phyloP scores from a whole-genome alignment of 306 rosid species.

The Potentilla sterilis region DNA sequence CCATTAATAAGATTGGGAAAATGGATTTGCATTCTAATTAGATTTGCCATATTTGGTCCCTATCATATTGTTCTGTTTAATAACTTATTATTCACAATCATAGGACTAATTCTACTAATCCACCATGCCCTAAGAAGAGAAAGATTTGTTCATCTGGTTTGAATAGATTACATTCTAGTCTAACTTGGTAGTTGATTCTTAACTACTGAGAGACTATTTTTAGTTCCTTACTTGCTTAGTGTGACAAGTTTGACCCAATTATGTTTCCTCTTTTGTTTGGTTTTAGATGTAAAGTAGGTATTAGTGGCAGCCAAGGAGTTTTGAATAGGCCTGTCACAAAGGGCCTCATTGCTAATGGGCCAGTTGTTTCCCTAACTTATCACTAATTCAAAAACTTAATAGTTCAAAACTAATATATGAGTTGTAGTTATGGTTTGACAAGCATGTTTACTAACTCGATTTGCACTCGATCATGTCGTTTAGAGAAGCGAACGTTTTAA shows the following conservation, averaged over 20 bases:
- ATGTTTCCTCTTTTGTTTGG: neutral
- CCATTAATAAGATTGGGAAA: neutral
- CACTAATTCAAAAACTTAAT: neutral
- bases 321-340: neutral
- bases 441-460: neutral
- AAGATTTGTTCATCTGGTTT: neutral
- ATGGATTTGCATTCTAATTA: neutral
- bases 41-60: neutral
- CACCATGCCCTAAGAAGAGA: neutral
- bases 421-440: too few relatives aligned
- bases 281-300: neutral
- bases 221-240: neutral
- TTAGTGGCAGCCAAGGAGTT: neutral
- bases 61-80: constrained; percentile 3
- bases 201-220: neutral
- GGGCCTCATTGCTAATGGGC: neutral
- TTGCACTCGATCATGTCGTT: neutral
- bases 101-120: neutral
- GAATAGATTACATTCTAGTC: neutral
- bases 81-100: neutral
- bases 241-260: neutral
- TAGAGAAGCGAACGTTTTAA: neutral
- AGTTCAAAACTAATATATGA: too few relatives aligned
- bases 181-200: neutral
- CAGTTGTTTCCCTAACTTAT: neutral